A percentile compares a stretch with the other conserved stretches of the same genome.
phyloP scores from a whole-genome alignment of 352 stramenopile genomes.

The Pythium scleroteichum region DNA sequence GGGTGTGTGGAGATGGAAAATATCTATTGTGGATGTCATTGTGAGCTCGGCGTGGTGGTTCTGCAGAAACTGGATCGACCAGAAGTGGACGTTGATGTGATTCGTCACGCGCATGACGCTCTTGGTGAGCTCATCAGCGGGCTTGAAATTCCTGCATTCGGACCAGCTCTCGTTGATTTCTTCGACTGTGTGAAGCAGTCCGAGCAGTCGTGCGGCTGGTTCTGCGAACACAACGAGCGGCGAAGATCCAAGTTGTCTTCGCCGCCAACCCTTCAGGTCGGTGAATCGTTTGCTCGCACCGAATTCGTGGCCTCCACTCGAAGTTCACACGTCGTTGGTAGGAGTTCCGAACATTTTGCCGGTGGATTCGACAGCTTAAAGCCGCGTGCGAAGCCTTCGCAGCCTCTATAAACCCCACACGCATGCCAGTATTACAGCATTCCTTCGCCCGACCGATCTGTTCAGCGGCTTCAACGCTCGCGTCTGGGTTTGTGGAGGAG shows the following conservation, averaged over 20 bases:
- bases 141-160: neutral
- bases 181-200: slow-evolving; percentile 1
- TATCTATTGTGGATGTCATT: neutral
- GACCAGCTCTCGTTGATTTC: neutral
- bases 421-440: too few species aligned
- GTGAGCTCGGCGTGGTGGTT: neutral
- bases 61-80: slow-evolving; percentile 6
- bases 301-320: too few species aligned
- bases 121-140: slow-evolving; percentile 1
- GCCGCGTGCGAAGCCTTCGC: neutral
- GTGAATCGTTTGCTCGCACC: too few species aligned
- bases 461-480: too few species aligned
- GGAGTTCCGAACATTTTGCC: slow-evolving; percentile 12
- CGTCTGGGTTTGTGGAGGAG: too few species aligned
- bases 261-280: slow-evolving; percentile 6
- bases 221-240: neutral
- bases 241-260: neutral
- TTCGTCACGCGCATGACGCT: slow-evolving; percentile 9
- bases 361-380: neutral
- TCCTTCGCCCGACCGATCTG: too few species aligned
- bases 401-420: neutral
- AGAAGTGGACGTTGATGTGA: neutral
- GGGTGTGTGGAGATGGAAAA: neutral
- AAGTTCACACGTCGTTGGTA: neutral
- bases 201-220: neutral